Percentiles rank a stretch among this genome's conserved stretches.
These are phyloP conservation scores for Peronosclerospora sorghi DNA, from an alignment of 352 stramenopile genomes.

Conservation along the genomic window DNA sequence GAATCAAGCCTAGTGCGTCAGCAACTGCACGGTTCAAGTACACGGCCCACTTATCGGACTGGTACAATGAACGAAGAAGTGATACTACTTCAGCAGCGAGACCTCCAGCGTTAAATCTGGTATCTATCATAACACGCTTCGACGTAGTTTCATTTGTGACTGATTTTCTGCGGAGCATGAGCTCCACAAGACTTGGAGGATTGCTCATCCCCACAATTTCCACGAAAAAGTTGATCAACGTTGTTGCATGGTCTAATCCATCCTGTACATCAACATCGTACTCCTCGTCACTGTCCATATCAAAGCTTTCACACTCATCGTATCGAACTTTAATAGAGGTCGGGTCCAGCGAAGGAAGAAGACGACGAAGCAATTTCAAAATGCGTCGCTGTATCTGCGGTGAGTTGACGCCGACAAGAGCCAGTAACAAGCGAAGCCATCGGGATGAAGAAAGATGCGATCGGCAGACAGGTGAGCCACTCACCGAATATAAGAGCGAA, in stretches of 20 bases:
- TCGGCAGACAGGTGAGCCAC: slow-evolving; percentile 64
- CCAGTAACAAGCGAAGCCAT: slow-evolving; percentile 74
- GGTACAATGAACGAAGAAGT: slow-evolving; percentile 73
- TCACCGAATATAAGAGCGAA: slow-evolving; percentile 80
- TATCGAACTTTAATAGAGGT: slow-evolving; percentile 45
- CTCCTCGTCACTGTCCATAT: slow-evolving; percentile 80
- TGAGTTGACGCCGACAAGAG: slow-evolving; percentile 63
- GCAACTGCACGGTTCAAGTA: slow-evolving; percentile 60
- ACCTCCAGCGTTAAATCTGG: slow-evolving; percentile 27
- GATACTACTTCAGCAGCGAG: slow-evolving; percentile 67
- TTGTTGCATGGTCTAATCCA: slow-evolving; percentile 41
- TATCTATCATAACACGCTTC: slow-evolving; percentile 1
- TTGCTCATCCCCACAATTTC: slow-evolving; percentile 56
- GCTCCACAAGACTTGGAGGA: slow-evolving; percentile 54
- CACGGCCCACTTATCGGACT: slow-evolving; percentile 56
- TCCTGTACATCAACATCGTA: slow-evolving; percentile 43
- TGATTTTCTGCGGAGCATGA: slow-evolving; percentile 30
- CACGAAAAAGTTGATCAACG: slow-evolving; percentile 72
- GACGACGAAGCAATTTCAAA: slow-evolving; percentile 68
- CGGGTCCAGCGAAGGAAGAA: slow-evolving; percentile 68
- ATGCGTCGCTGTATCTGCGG: slow-evolving; percentile 70
- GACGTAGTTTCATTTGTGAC: slow-evolving; percentile 2
- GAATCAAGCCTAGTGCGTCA: slow-evolving; percentile 37
- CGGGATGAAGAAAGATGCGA: slow-evolving; percentile 76
- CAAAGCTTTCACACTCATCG: slow-evolving; percentile 60